A percentile compares a stretch with the other conserved stretches of the same genome.
Evolutionary conservation across 805 yeast genomes (phyloP).

Genomic region (Pichia kluyveri): DNA sequence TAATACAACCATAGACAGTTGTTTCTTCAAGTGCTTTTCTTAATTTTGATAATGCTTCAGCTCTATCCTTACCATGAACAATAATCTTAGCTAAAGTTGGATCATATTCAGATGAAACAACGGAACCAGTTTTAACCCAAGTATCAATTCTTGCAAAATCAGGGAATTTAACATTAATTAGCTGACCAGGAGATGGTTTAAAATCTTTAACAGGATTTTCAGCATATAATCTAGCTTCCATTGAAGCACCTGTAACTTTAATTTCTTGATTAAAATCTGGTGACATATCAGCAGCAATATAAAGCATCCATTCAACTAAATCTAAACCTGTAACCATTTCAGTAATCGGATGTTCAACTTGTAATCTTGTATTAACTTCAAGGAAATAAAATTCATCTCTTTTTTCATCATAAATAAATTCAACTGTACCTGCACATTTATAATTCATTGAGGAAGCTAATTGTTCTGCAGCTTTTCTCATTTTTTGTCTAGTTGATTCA

Average conservation of each 20-base stretch:
- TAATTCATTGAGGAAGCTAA: slow-evolving; percentile 77
- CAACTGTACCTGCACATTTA: slow-evolving; percentile 97
- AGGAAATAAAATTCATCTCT: slow-evolving; percentile 88
- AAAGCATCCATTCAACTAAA: slow-evolving; percentile 94
- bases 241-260: slow-evolving; percentile 72
- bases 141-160: slow-evolving; percentile 88
- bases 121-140: slow-evolving; percentile 88
- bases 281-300: slow-evolving; percentile 81
- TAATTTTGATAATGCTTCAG: slow-evolving; percentile 71
- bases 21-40: slow-evolving; percentile 81
- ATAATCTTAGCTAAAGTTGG: slow-evolving; percentile 95
- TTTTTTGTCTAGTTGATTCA: slow-evolving; percentile 57
- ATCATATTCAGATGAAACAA: slow-evolving; percentile 85
- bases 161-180: slow-evolving; percentile 81
- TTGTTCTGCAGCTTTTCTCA: slow-evolving; percentile 80
- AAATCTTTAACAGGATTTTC: slow-evolving; percentile 95
- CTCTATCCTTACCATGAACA: slow-evolving; percentile 85
- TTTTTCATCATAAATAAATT: slow-evolving; percentile 79
- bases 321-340: slow-evolving; percentile 93
- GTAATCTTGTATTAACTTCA: slow-evolving; percentile 94
- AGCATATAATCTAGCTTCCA: slow-evolving; percentile 95
- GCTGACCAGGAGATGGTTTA: slow-evolving; percentile 93
- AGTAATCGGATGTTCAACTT: slow-evolving; percentile 96
- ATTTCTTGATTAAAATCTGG: slow-evolving; percentile 63
- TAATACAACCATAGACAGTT: slow-evolving; percentile 76